Evolutionary conservation across 345 rosid species (phyloP), one percentile per base, ranked within the genome.

Genomic region (Ceriops tagal): DNA sequence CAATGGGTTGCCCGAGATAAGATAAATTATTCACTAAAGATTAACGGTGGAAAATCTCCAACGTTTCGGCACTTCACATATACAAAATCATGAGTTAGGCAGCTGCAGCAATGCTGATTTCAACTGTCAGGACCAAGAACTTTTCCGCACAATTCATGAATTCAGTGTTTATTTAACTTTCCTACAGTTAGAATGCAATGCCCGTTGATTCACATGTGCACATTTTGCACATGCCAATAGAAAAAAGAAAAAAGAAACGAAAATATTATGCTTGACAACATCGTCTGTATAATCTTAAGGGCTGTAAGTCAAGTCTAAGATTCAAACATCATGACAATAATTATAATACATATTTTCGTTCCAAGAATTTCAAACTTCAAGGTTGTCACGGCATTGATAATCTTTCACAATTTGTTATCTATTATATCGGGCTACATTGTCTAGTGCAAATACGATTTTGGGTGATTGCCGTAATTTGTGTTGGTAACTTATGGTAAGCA

Each of bases 51-150:
- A 43, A n/a, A 58, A 68, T 58, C 58, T 24, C 28, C 9, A 28
- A 28, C 58, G 21, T 49, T 68, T 60, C 21, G 21, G 3, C 32
- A 15, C 56, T 43, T 28, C 58, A 55, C 4, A 59, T 47, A 24
- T n/a, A 22, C 43, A 68, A 46, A 13, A 16, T n/a, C 21, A 16
- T 32, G 4, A 49, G 37, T 46, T 62, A 62, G 2, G 51, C 65
- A 37, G 24, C 65, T 1, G 51, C 65, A 37, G 24, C 65, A 31
- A 18, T 1, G 24, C 6, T 5, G 18, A 52, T 66, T 22, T 53
- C 60, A 52, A 52, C 68, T 8, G 46, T 30, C 46, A 31, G 61
- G 5, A 26, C 63, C 71, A 43, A 37, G 21, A 56, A 53, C 59
- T 52, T 65, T 53, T 66, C 16, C 24, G 2, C 56, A 34, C 21